phyloP scores from a whole-genome alignment of 257 asterid species.

The Rauvolfia tetraphylla region DNA sequence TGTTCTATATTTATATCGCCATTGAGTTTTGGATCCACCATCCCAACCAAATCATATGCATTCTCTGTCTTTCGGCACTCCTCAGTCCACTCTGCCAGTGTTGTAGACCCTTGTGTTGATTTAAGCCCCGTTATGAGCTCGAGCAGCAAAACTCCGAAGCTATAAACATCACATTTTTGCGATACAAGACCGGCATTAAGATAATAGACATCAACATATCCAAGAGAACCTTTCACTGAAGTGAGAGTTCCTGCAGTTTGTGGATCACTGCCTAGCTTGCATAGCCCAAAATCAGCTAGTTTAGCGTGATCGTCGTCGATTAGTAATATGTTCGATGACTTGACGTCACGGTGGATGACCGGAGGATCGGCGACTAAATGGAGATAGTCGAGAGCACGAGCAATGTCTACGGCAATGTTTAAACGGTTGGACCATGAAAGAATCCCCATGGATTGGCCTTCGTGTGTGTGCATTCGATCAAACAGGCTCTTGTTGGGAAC shows the following conservation, averaged over 20 bases:
- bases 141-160: constrained; percentile 63
- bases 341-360: constrained; percentile 66
- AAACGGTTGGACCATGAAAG: constrained; percentile 61
- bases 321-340: constrained; percentile 62
- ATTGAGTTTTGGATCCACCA: constrained; percentile 56
- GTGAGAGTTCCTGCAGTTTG: constrained; percentile 52
- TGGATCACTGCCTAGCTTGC: constrained; percentile 62
- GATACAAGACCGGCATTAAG: constrained; percentile 64
- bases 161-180: constrained; percentile 66
- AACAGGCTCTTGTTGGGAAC: constrained; percentile 73
- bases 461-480: constrained; percentile 64
- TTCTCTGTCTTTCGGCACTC: constrained; percentile 43
- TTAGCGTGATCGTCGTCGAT: constrained; percentile 58
- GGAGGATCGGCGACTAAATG: constrained; percentile 73
- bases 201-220: constrained; percentile 61
- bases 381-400: constrained; percentile 74
- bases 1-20: constrained; percentile 43
- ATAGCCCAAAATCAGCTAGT: constrained; percentile 70
- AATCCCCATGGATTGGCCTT: constrained; percentile 44
- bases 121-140: constrained; percentile 71
- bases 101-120: constrained; percentile 62
- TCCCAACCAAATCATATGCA: constrained; percentile 33
- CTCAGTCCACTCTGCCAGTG: constrained; percentile 71
- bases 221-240: constrained; percentile 61
- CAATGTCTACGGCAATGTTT: constrained; percentile 63